phyloP scores from a whole-genome alignment of 345 rosid genomes.

The Psidium guajava region DNA sequence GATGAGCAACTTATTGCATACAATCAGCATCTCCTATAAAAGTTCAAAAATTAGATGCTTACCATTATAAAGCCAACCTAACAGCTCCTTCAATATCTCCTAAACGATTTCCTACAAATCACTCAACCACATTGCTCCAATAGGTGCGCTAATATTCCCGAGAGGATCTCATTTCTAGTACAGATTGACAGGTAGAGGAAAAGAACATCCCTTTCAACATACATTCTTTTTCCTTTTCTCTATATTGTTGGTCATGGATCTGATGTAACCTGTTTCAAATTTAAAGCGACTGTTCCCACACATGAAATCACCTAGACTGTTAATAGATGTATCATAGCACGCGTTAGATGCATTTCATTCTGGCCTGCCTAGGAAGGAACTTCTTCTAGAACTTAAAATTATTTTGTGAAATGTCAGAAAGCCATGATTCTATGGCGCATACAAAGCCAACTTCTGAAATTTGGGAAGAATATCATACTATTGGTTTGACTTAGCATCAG shows the following conservation, averaged over 20 bases:
- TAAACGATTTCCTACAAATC: neutral
- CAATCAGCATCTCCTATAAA: neutral
- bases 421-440: neutral
- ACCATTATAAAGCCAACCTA: neutral
- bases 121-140: neutral
- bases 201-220: neutral
- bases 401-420: neutral
- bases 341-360: neutral
- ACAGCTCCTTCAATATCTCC: neutral
- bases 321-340: neutral
- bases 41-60: neutral
- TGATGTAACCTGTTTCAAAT: neutral
- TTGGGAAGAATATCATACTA: neutral
- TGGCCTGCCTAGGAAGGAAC: neutral
- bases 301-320: neutral
- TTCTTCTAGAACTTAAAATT: neutral
- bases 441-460: neutral
- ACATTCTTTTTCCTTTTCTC: neutral
- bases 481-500: neutral
- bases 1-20: neutral
- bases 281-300: neutral
- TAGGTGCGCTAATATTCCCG: neutral
- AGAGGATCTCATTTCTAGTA: neutral
- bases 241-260: neutral
- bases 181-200: neutral